Evolutionary conservation across 2,329 filamentous ascomycete genomes (phyloP), one percentile per base, ranked within the genome.

Genomic region (Colletotrichum sp.): DNA sequence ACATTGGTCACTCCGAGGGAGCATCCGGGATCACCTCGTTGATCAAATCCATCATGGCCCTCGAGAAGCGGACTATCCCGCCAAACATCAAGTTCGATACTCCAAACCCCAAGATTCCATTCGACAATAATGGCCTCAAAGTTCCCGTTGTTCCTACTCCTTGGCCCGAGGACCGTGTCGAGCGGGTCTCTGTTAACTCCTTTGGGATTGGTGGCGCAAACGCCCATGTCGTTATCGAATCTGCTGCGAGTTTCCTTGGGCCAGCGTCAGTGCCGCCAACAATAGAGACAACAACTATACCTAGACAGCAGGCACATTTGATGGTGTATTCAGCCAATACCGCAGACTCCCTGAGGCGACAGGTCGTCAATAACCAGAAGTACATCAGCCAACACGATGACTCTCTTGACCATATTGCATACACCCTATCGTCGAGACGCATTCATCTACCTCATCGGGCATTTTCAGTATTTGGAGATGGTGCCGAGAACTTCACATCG

Each of bases 181-280:
- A 88, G 3, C 86, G 90, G 18, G 87, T 87, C 36, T 7, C 7
- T 72, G 84, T 92, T 77, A 91, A 91, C 78, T 90, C 87, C 70
- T 78, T 78, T 28, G 75, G 77, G 1, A 64, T 67, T 32, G 75
- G 71, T 18, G 77, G 77, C 26, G 68, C 75, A 15, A 78, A 78
- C 28, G 75, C 75, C 7, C 77, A 78, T 32, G 34, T 48, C 15
- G 1, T 55, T 48, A 7, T 80, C 24, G 79, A 80, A 13, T 78
- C 78, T 12, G 77, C 65, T 15, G 28, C 43, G 16, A 57, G 65
- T 16, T 60, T 61, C 18, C 57, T 48, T 10, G 24, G 61, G 1
- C 18, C 4, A 1, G 4, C 18, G 9, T 9, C 79, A 84, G 9
- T 48, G 21, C 39, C 32, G 12, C 16, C 26, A 28, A 7, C 21